Evolutionary conservation across 345 rosid species (phyloP).

Genomic region (Bretschneidera sinensis): DNA sequence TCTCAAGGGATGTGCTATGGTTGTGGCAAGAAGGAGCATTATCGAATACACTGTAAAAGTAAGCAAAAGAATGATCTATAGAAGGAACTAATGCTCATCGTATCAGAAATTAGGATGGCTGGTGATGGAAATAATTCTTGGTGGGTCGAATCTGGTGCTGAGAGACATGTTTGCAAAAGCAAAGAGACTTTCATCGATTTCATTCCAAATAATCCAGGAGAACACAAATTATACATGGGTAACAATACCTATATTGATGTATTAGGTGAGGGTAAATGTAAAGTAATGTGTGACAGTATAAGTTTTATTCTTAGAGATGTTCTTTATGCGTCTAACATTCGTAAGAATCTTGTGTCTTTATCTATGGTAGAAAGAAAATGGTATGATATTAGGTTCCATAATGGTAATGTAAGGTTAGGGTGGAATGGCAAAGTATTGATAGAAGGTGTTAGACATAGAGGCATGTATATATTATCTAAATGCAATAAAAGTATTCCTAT

Average conservation of each 20-base stretch:
- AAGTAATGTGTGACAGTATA: not conserved
- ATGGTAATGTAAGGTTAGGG: not conserved
- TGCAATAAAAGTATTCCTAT: not conserved
- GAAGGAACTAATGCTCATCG: not conserved
- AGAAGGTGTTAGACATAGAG: not conserved
- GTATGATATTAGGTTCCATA: not conserved
- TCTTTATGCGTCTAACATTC: not conserved
- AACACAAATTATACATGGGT: not conserved
- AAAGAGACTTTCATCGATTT: too few relatives aligned
- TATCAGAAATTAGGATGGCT: not conserved
- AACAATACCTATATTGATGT: not conserved
- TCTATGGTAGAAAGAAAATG: not conserved
- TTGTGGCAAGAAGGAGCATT: not conserved
- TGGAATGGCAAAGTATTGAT: not conserved
- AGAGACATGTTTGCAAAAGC: not conserved
- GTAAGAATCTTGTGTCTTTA: not conserved
- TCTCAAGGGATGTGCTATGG: too few relatives aligned
- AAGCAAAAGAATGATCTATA: not conserved
- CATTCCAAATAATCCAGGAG: not conserved
- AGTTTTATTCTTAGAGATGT: not conserved
- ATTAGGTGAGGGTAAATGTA: not conserved
- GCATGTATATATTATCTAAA: not conserved
- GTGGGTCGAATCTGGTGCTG: not conserved
- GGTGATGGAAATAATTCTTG: not conserved
- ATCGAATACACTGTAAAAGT: not conserved